phyloP scores from a whole-genome alignment of 1,284 basidiomycete genomes.

The Tetrapyrgos nigripes region DNA sequence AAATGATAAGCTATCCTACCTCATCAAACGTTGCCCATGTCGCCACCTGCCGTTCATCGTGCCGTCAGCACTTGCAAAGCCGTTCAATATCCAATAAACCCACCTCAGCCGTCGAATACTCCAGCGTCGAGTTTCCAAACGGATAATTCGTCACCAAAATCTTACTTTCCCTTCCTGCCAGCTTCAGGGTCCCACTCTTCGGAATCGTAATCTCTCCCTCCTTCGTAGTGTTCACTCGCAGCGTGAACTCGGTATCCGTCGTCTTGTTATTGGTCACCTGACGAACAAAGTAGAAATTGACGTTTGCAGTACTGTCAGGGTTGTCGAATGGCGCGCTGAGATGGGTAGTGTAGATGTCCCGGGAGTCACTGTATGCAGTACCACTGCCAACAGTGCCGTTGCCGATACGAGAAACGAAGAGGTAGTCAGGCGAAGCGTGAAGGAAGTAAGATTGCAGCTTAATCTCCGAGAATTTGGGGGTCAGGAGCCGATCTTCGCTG shows the following conservation, averaged over 20 bases:
- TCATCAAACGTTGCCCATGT: conserved; percentile 42
- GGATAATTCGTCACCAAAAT: conserved; percentile 52
- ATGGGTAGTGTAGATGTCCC: conserved; percentile 43
- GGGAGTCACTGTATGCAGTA: conserved; percentile 38
- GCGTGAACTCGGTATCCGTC: conserved; percentile 37
- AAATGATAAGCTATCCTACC: conserved; percentile 14
- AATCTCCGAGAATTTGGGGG: conserved; percentile 57
- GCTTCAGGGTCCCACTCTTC: conserved; percentile 35
- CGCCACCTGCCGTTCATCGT: conserved; percentile 30
- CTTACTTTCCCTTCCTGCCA: conserved; percentile 51
- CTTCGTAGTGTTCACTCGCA: conserved; percentile 43
- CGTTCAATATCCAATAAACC: conserved; percentile 9
- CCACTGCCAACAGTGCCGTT: conserved; percentile 29
- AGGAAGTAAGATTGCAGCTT: conserved; percentile 47
- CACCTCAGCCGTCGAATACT: conserved; percentile 51
- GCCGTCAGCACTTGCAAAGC: neutral
- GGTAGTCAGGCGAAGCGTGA: conserved; percentile 49
- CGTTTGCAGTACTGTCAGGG: conserved; percentile 26
- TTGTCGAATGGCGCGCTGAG: conserved; percentile 28
- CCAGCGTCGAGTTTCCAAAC: conserved; percentile 40
- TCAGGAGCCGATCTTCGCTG: conserved; percentile 49
- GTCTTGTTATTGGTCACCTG: conserved; percentile 42
- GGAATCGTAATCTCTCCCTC: conserved; percentile 43
- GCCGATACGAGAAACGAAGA: conserved; percentile 41
- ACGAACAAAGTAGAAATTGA: conserved; percentile 55